Percentiles rank a stretch among this genome's conserved stretches.
These are phyloP conservation scores for Aureobasidium sp. DNA, from an alignment of 2,329 filamentous ascomycete genomes.

Conservation along the genomic window DNA sequence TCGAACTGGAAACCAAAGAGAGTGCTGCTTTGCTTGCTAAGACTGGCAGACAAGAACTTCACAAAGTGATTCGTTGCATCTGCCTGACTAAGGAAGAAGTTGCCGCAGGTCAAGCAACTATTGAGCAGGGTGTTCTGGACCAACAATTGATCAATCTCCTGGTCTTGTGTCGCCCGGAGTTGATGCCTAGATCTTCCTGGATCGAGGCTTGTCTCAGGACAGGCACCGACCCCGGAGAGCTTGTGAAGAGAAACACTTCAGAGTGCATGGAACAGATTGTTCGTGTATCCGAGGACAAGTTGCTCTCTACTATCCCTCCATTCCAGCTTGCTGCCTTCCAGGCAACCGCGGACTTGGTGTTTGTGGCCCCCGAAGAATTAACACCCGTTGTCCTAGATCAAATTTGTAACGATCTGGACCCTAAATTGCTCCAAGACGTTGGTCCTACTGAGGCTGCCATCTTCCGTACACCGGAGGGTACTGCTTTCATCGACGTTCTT, in stretches of 20 bases:
- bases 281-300: constrained; percentile 31
- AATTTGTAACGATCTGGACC: constrained; percentile 64
- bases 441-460: constrained; percentile 88
- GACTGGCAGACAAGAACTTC: constrained; percentile 54
- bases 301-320: constrained; percentile 40
- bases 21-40: constrained; percentile 59
- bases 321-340: constrained; percentile 60
- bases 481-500: constrained; percentile 81
- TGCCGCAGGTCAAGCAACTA: constrained; percentile 32
- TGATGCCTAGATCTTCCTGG: constrained; percentile 76
- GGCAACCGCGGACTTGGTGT: constrained; percentile 83
- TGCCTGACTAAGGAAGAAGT: constrained; percentile 50
- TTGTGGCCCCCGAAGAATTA: constrained; percentile 79
- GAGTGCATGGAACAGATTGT: constrained; percentile 61
- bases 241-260: constrained; percentile 57
- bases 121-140: constrained; percentile 47
- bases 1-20: constrained; percentile 69
- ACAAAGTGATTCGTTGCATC: constrained; percentile 52
- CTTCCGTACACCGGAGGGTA: constrained; percentile 81
- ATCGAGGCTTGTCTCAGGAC: constrained; percentile 78
- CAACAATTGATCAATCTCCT: constrained; percentile 67
- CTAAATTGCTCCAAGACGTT: constrained; percentile 58
- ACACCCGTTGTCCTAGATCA: constrained; percentile 67
- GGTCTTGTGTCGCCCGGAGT: constrained; percentile 65
- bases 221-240: constrained; percentile 70